These are phyloP conservation scores for Penicillium arizonense DNA, from an alignment of 495 filamentous ascomycete genomes.

Conservation along the genomic window DNA sequence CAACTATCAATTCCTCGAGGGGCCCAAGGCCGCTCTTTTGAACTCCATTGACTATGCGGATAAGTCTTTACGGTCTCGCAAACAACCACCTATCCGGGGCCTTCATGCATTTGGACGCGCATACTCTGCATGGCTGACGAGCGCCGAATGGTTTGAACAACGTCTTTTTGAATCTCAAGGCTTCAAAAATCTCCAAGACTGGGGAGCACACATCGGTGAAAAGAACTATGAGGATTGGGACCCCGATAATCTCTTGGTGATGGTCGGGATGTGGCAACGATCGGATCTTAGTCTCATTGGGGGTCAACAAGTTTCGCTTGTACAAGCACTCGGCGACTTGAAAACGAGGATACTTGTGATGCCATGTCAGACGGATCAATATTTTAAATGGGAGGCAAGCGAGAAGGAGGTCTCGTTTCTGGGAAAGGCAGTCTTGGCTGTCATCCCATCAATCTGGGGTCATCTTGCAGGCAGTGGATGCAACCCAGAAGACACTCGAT, in stretches of 20 bases:
- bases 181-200: slow-evolving; percentile 56
- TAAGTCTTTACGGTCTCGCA: slow-evolving; percentile 42
- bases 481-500: slow-evolving; percentile 54
- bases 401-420: slow-evolving; percentile 51
- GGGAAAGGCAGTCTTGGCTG: slow-evolving; percentile 42
- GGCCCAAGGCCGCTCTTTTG: slow-evolving; percentile 56
- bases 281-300: slow-evolving; percentile 53
- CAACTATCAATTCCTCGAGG: slow-evolving; percentile 67
- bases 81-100: slow-evolving; percentile 32
- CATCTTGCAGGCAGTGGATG: slow-evolving; percentile 56
- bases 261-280: slow-evolving; percentile 65
- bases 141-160: slow-evolving; percentile 62
- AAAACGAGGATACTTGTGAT: slow-evolving; percentile 57
- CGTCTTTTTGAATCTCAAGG: slow-evolving; percentile 53
- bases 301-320: slow-evolving; percentile 48
- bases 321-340: slow-evolving; percentile 52
- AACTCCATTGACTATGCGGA: slow-evolving; percentile 34
- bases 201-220: slow-evolving; percentile 57
- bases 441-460: slow-evolving; percentile 61
- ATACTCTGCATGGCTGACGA: slow-evolving; percentile 68
- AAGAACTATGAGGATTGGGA: slow-evolving; percentile 38
- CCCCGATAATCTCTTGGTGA: slow-evolving; percentile 58
- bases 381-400: slow-evolving; percentile 61
- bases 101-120: slow-evolving; percentile 62
- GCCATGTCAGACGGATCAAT: slow-evolving; percentile 60